These are phyloP conservation scores for Fusarium setosum DNA, from an alignment of 2,329 filamentous ascomycete genomes.

Conservation along the genomic window DNA sequence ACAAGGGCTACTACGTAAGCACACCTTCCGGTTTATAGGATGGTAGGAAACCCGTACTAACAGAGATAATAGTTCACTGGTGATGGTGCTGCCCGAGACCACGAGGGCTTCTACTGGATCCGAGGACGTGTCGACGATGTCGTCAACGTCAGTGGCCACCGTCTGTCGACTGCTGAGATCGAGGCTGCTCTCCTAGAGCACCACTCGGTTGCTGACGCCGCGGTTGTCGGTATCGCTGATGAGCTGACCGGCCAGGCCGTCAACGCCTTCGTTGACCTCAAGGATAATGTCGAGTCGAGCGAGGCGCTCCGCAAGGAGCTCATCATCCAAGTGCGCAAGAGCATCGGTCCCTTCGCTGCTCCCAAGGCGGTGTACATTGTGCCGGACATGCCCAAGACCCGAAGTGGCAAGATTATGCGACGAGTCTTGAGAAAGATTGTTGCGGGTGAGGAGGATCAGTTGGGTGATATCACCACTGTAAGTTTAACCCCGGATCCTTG, in stretches of 20 bases:
- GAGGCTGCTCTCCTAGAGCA: conserved; percentile 97
- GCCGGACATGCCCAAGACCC: conserved; percentile 94
- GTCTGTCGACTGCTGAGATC: conserved; percentile 96
- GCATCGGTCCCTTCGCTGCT: conserved; percentile 96
- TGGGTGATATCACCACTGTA: conserved; percentile 93
- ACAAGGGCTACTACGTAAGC: conserved; percentile 96
- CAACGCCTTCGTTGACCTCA: conserved; percentile 95
- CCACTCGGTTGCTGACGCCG: conserved; percentile 88
- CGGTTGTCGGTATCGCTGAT: conserved; percentile 92
- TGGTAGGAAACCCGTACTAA: not conserved
- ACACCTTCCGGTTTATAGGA: not conserved
- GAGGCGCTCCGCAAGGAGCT: conserved; percentile 94
- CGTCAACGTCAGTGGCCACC: conserved; percentile 96
- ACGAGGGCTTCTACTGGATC: conserved; percentile 99
- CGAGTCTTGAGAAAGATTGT: conserved; percentile 97
- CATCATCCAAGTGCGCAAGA: conserved; percentile 93
- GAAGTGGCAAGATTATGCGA: conserved; percentile 99
- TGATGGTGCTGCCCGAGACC: conserved; percentile 94
- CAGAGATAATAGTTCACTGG: conserved; percentile 78
- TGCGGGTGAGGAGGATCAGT: conserved; percentile 95
- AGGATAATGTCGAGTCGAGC: conserved; percentile 80
- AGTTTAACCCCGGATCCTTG: conserved; percentile 49
- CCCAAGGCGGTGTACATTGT: conserved; percentile 94
- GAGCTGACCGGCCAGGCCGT: conserved; percentile 97
- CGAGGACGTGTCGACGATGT: conserved; percentile 98